Percentiles rank a stretch among this genome's conserved stretches.
Conservation (phyloP, 208 protist genomes). For the Plasmodiophora brassicae region DNA sequence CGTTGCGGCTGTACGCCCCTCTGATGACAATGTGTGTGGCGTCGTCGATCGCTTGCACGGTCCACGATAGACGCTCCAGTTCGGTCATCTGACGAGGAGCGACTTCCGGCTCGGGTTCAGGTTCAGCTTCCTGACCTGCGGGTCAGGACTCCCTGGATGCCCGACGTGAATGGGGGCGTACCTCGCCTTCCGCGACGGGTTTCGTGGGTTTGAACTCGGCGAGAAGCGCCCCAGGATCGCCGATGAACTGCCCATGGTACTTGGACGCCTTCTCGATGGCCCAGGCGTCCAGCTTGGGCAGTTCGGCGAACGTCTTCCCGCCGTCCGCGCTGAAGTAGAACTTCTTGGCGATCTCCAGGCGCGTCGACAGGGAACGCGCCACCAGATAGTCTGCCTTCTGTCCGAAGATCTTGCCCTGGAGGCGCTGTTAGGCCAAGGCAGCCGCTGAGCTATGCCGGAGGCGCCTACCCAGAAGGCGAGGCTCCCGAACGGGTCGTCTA, state of each 20-base stretch:
- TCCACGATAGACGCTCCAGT: not conserved
- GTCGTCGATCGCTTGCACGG: not conserved
- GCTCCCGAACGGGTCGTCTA: not conserved
- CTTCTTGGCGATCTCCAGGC: not conserved
- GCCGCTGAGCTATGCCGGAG: not conserved
- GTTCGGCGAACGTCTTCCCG: not conserved
- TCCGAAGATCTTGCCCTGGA: not conserved
- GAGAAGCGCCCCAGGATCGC: not conserved
- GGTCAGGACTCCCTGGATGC: not conserved
- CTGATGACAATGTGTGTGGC: not conserved
- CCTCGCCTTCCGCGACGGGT: not conserved
- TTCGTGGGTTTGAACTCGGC: not conserved
- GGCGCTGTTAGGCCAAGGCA: not conserved
- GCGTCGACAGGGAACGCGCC: not conserved
- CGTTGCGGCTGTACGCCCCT: not conserved
- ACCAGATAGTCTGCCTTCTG: not conserved
- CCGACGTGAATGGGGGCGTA: not conserved
- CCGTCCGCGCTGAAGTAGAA: constrained; percentile 24
- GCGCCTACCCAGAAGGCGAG: not conserved
- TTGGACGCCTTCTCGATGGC: not conserved
- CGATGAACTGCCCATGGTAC: not conserved
- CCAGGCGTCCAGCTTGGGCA: constrained; percentile 1
- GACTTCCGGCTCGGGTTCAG: not conserved
- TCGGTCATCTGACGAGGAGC: not conserved
- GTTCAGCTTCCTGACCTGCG: not conserved